phyloP scores from a whole-genome alignment of 1,139 yeast genomes.

The Blastobotrys indianensis region DNA sequence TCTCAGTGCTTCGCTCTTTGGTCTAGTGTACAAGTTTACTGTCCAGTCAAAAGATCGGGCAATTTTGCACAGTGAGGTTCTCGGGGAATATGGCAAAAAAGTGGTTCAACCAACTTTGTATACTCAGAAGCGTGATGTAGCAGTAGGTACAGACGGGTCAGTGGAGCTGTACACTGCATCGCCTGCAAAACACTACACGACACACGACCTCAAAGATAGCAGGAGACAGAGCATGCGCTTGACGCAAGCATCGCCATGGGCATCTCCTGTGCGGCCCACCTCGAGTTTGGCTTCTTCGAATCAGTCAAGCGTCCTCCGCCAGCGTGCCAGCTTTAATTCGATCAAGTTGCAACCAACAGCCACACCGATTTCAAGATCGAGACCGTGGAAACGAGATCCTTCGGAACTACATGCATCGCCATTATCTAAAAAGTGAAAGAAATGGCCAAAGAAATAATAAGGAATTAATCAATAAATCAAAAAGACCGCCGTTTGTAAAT shows the following conservation, averaged over 20 bases:
- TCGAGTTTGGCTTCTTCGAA: background rate
- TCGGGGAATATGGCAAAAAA: slow-evolving; percentile 59
- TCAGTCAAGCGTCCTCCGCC: slow-evolving; percentile 1
- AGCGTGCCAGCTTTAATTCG: slow-evolving; percentile 8
- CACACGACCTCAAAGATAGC: slow-evolving; percentile 7
- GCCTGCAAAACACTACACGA: slow-evolving; percentile 18
- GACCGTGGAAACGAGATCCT: slow-evolving; percentile 5
- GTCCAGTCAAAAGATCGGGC: slow-evolving; percentile 53
- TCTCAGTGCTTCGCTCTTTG: slow-evolving; percentile 39
- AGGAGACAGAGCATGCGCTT: background rate
- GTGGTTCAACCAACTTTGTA: slow-evolving; percentile 58
- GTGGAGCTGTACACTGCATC: slow-evolving; percentile 39
- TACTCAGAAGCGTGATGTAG: slow-evolving; percentile 53
- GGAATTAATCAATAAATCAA: background rate
- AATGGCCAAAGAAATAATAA: too few species aligned
- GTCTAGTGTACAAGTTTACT: slow-evolving; percentile 43
- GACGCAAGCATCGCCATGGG: slow-evolving; percentile 3
- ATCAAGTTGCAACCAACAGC: slow-evolving; percentile 4
- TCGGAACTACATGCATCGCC: slow-evolving; percentile 4
- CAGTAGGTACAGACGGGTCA: slow-evolving; percentile 50
- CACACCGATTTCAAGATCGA: background rate
- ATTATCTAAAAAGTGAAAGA: background rate
- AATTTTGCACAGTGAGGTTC: slow-evolving; percentile 53
- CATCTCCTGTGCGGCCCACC: slow-evolving; percentile 4
- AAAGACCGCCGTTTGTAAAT: too few species aligned